Base-by-base conservation (phyloP, 116 monocot species). In the Zostera marina region DNA sequence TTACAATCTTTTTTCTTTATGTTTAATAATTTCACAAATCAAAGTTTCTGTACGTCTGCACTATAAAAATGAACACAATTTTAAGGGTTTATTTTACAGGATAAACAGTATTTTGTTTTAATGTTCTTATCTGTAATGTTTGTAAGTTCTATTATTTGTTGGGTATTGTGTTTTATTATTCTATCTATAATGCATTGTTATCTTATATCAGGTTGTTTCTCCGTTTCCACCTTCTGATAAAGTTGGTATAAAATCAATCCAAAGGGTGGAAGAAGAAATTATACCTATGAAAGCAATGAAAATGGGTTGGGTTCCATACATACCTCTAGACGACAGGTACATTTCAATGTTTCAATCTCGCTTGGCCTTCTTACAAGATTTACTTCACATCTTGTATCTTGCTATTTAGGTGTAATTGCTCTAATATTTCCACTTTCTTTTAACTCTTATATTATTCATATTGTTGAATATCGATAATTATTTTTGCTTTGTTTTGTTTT, bases 251-350 rank as follows among this genome's bases (percentile, higher is more conserved):
- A 94, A 81, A 68, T 94, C 93, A 22, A 75, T 94, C 23, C 88
- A 88, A 64, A 77, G 82, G 63, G 84, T 77, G n/a, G 74, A 70
- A 2, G 93, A 94, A 67, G 88, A 94, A 14, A 88, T 94, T 59
- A 63, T 88, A 64, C 88, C 93, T 8, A 94, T 94, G 93, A 84
- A 84, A 65, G 66, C 74, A 47, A 94, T 94, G 93, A 88, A 94
- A 67, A 84, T 94, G 84, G 79, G 67, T 47, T 94, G 93, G 93
- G 74, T 88, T 24, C 88, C 93, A 26, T 94, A 96, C 61, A 77
- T 89, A 64, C 96, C 89, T 11, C 44, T 89, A 42, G 80, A 80
- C 53, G 42, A 78, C 26, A 73, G 96, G 88, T 88, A 67, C 16
- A 16, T 10, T 59, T 7, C 4, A 7, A 13, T 21, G 16, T 10